phyloP scores from a whole-genome alignment of 1,139 yeast genomes.

The Nakaseomyces glabratus region DNA sequence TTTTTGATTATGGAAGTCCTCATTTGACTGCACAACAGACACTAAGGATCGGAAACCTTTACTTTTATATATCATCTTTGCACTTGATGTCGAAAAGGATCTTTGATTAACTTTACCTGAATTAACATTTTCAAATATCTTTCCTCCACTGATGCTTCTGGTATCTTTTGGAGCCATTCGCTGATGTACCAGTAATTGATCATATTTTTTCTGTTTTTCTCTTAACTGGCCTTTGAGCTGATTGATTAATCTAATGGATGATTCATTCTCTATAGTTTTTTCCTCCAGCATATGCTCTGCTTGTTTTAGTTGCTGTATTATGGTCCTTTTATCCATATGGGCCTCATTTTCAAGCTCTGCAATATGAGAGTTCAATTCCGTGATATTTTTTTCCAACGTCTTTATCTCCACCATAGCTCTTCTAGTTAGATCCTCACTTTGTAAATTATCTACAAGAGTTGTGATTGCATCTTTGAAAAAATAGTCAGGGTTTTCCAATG shows the following conservation, averaged over 20 bases:
- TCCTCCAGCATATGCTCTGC: constrained; percentile 47
- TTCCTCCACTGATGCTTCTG: constrained; percentile 2
- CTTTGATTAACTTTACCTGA: background rate
- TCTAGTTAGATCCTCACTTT: constrained; percentile 78
- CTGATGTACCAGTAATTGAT: constrained; percentile 44
- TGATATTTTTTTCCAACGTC: constrained; percentile 46
- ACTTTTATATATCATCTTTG: constrained; percentile 11
- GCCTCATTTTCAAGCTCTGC: constrained; percentile 60
- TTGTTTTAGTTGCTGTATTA: constrained; percentile 56
- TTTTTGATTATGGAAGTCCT: too few species aligned
- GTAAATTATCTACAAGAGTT: constrained; percentile 57
- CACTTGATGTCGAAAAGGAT: constrained; percentile 3
- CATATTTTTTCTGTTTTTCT: constrained; percentile 61
- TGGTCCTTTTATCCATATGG: constrained; percentile 47
- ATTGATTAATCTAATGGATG: constrained; percentile 31
- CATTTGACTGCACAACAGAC: too few species aligned
- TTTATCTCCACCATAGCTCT: constrained; percentile 65
- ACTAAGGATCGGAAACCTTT: constrained; percentile 11
- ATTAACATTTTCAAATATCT: constrained; percentile 11
- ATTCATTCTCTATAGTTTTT: constrained; percentile 51
- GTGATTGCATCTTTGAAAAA: constrained; percentile 67
- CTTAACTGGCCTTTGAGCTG: constrained; percentile 44
- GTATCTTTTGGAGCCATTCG: constrained; percentile 7
- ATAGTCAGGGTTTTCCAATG: constrained; percentile 37
- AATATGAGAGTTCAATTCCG: constrained; percentile 36